These are phyloP conservation scores for Starmerella khaoyaiensis DNA, from an alignment of 805 yeast genomes.

Conservation along the genomic window DNA sequence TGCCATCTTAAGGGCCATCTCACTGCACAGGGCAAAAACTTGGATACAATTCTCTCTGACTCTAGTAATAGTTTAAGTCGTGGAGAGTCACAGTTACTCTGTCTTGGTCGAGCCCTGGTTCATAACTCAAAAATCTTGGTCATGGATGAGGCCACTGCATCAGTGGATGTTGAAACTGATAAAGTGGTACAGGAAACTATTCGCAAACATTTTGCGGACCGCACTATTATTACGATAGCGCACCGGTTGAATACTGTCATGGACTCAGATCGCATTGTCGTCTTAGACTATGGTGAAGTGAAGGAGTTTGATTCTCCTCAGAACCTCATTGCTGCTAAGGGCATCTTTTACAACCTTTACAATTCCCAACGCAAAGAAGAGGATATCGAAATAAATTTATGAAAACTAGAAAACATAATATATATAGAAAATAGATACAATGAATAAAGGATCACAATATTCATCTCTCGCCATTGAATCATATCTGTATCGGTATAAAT, in stretches of 20 bases:
- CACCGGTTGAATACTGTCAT: constrained; percentile 69
- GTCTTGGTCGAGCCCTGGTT: constrained; percentile 66
- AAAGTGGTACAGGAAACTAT: constrained; percentile 63
- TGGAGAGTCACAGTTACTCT: constrained; percentile 71
- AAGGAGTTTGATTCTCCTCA: constrained; percentile 59
- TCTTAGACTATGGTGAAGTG: constrained; percentile 54
- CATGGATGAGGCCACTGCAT: constrained; percentile 69
- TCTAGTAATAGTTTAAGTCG: constrained; percentile 67
- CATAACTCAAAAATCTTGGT: constrained; percentile 55
- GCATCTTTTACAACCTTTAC: constrained; percentile 17
- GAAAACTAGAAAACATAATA: too few species aligned
- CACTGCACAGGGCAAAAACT: constrained; percentile 35
- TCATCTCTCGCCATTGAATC: not conserved
- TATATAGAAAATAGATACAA: not conserved
- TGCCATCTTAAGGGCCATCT: constrained; percentile 67
- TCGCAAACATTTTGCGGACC: constrained; percentile 46
- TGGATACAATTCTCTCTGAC: constrained; percentile 44
- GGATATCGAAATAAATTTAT: too few species aligned
- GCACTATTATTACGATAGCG: constrained; percentile 73
- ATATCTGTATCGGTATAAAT: constrained; percentile 21
- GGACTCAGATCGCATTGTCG: constrained; percentile 65
- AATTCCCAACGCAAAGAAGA: constrained; percentile 13
- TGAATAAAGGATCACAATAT: not conserved
- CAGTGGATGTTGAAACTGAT: constrained; percentile 73
- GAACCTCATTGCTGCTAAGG: constrained; percentile 16